Evolutionary conservation across 2,329 filamentous ascomycete species (phyloP).

Genomic region (Sporothrix curviconia): DNA sequence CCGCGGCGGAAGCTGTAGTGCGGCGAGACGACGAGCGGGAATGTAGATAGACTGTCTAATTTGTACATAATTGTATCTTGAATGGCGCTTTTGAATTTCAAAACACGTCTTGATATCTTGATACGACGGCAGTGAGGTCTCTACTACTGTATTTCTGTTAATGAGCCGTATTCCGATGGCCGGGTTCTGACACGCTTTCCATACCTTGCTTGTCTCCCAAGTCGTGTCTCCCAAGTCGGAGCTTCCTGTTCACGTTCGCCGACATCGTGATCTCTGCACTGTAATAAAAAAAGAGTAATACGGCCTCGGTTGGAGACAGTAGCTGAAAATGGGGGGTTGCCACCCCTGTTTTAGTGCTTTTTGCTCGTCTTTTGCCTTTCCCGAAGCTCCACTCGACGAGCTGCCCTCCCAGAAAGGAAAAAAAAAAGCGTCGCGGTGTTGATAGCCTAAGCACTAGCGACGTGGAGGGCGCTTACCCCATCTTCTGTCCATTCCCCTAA

Average conservation of each 20-base stretch:
- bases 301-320: neutral
- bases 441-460: constrained; percentile 5
- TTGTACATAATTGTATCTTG: neutral
- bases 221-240: too few relatives aligned
- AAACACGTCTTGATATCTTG: too few relatives aligned
- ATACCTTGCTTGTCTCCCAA: too few relatives aligned
- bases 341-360: neutral
- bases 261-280: too few relatives aligned
- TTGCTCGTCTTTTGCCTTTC: neutral
- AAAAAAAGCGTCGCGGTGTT: constrained; percentile 2
- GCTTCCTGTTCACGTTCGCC: too few relatives aligned
- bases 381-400: neutral
- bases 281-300: too few relatives aligned
- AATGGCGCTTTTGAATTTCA: too few relatives aligned
- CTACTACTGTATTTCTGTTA: too few relatives aligned
- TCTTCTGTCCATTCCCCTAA: neutral
- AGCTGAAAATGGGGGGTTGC: too few relatives aligned
- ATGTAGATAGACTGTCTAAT: neutral
- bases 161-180: too few relatives aligned
- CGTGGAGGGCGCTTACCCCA: neutral
- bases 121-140: too few relatives aligned
- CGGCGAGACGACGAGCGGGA: neutral
- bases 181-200: too few relatives aligned
- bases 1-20: constrained; percentile 1
- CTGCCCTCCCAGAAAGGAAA: neutral